phyloP scores from a whole-genome alignment of 2,329 filamentous ascomycete species.

The Remersonia thermophila region DNA sequence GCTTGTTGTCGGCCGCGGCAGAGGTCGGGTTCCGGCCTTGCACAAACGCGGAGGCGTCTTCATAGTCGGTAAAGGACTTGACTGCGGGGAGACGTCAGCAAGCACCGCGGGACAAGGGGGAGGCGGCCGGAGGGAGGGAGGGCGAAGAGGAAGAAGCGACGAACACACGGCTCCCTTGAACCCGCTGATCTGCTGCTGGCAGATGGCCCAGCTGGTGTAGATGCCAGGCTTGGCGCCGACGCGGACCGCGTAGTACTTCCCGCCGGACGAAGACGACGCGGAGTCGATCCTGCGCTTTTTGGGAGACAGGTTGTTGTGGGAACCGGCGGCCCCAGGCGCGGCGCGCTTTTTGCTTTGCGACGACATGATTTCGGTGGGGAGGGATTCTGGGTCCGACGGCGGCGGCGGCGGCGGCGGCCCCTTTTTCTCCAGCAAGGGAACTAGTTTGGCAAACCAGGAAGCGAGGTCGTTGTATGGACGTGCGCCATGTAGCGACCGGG shows the following conservation, averaged over 20 bases:
- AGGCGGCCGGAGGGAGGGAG: too few relatives aligned
- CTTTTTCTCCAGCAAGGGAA: background rate
- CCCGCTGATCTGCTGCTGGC: constrained; percentile 46
- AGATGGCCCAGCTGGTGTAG: constrained; percentile 50
- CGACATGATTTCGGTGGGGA: too few relatives aligned
- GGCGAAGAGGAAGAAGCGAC: too few relatives aligned
- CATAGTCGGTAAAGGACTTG: constrained; percentile 62
- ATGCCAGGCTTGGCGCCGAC: constrained; percentile 45
- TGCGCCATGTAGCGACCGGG: too few relatives aligned
- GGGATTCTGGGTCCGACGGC: too few relatives aligned
- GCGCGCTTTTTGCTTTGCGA: background rate
- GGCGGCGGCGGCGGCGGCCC: too few relatives aligned
- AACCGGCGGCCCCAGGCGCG: background rate
- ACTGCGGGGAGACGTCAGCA: constrained; percentile 38
- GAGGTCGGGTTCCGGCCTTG: constrained; percentile 41
- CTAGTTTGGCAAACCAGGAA: too few relatives aligned
- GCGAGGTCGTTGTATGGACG: too few relatives aligned
- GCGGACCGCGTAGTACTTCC: constrained; percentile 52
- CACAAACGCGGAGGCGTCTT: constrained; percentile 70
- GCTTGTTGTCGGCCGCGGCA: constrained; percentile 24
- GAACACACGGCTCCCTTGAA: constrained; percentile 57
- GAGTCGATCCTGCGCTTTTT: constrained; percentile 14
- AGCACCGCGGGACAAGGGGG: background rate
- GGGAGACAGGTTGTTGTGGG: background rate
- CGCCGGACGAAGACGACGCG: constrained; percentile 2